These are phyloP conservation scores for Hymenoscyphus occultus DNA, from an alignment of 2,329 filamentous ascomycete species.

Conservation along the genomic window DNA sequence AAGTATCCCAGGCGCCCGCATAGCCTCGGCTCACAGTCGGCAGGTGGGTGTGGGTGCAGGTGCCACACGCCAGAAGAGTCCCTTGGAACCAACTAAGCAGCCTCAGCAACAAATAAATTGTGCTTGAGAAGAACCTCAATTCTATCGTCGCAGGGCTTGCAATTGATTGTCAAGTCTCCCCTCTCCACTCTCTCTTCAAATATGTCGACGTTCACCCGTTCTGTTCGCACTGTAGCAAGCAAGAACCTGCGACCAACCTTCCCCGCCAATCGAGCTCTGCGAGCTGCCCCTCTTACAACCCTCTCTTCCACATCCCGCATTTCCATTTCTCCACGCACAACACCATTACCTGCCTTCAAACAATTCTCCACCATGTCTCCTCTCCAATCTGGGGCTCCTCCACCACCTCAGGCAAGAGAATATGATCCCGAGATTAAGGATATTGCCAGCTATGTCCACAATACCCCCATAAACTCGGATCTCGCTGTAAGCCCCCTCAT, in stretches of 20 bases:
- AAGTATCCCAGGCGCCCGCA: background rate
- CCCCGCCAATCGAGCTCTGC: conserved; percentile 26
- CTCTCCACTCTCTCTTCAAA: conserved; percentile 14
- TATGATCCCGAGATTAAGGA: conserved; percentile 94
- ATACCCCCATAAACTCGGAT: conserved; percentile 85
- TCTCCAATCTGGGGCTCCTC: conserved; percentile 43
- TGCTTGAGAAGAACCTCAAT: conserved; percentile 7
- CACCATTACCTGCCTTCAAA: conserved; percentile 20
- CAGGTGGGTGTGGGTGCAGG: too few relatives aligned
- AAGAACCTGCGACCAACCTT: conserved; percentile 31
- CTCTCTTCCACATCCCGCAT: conserved; percentile 21
- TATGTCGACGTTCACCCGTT: conserved; percentile 36
- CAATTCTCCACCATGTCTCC: conserved; percentile 39
- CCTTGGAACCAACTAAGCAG: background rate
- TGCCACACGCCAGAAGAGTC: background rate
- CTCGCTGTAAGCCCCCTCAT: conserved; percentile 70
- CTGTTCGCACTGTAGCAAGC: conserved; percentile 32
- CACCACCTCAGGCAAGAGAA: conserved; percentile 51
- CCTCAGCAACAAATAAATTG: conserved; percentile 6
- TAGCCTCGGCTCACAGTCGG: conserved; percentile 3
- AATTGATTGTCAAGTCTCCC: conserved; percentile 8
- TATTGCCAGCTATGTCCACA: conserved; percentile 92
- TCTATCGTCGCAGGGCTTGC: background rate
- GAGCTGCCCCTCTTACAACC: conserved; percentile 27
- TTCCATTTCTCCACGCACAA: conserved; percentile 20